A percentile compares a stretch with the other conserved stretches of the same genome.
Conservation (phyloP, 352 stramenopile species). For the Thalassiosira exigua region DNA sequence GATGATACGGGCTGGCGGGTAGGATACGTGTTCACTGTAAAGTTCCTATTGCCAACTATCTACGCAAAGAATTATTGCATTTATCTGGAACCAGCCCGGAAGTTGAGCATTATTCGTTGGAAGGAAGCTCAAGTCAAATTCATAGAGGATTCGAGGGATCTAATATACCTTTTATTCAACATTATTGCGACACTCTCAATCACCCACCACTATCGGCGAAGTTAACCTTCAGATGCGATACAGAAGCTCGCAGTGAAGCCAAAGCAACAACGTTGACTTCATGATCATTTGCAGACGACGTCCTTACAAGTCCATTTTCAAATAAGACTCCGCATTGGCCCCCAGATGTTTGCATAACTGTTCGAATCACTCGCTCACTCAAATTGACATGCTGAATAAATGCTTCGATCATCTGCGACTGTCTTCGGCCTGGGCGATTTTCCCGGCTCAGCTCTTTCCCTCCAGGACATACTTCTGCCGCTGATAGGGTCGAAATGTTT, state of each 20-base stretch:
- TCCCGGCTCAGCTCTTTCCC: neutral
- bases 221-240: slow-evolving; percentile 31
- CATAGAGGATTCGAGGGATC: too few relatives aligned
- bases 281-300: slow-evolving; percentile 37
- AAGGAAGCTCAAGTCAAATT: too few relatives aligned
- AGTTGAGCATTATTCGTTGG: too few relatives aligned
- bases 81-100: too few relatives aligned
- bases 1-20: too few relatives aligned
- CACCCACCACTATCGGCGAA: too few relatives aligned
- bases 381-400: slow-evolving; percentile 42
- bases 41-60: too few relatives aligned
- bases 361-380: slow-evolving; percentile 50
- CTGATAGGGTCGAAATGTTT: slow-evolving; percentile 18
- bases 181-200: too few relatives aligned
- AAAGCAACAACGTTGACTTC: slow-evolving; percentile 53
- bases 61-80: too few relatives aligned
- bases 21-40: too few relatives aligned
- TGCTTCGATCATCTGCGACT: slow-evolving; percentile 28
- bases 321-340: slow-evolving; percentile 36
- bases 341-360: slow-evolving; percentile 37
- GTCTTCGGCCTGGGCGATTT: slow-evolving; percentile 1
- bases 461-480: neutral
- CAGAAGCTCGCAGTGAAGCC: slow-evolving; percentile 47
- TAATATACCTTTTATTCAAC: too few relatives aligned
- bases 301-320: slow-evolving; percentile 50